phyloP scores from a whole-genome alignment of 179 eudicot genomes.

The Vitellaria paradoxa region DNA sequence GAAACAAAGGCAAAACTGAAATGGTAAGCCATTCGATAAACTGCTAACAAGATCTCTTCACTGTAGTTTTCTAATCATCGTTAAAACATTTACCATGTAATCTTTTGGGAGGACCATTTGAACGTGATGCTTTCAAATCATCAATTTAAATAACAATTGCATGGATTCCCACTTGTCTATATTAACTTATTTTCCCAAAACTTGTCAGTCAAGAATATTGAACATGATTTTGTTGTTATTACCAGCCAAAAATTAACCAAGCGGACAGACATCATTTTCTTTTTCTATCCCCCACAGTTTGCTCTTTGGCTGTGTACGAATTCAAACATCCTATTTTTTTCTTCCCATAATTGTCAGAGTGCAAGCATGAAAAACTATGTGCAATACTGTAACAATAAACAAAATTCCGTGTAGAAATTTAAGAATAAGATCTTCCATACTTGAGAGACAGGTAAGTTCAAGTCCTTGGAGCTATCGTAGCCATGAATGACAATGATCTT shows the following conservation, averaged over 20 bases:
- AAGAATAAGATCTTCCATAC: background rate
- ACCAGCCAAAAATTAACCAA: background rate
- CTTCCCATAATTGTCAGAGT: background rate
- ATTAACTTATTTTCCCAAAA: background rate
- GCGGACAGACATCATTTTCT: background rate
- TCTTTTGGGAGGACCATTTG: background rate
- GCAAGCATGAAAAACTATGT: background rate
- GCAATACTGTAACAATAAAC: no score
- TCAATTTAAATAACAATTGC: background rate
- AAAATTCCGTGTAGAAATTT: background rate
- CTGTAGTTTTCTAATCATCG: background rate
- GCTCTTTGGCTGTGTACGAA: background rate
- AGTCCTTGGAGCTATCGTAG: slow-evolving; percentile 29
- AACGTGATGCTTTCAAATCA: background rate
- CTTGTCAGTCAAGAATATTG: background rate
- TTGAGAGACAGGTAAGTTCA: slow-evolving; percentile 11
- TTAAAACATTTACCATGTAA: background rate
- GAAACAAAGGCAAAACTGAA: background rate
- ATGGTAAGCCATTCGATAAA: background rate
- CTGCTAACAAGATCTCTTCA: background rate
- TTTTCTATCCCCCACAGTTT: no score
- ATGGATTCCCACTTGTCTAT: background rate
- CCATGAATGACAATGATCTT: slow-evolving; percentile 42
- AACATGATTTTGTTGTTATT: background rate
- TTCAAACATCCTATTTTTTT: background rate